Evolutionary conservation across 1,284 basidiomycete genomes (phyloP), one percentile per base, ranked within the genome.

Genomic region (Vanrija pseudolonga): DNA sequence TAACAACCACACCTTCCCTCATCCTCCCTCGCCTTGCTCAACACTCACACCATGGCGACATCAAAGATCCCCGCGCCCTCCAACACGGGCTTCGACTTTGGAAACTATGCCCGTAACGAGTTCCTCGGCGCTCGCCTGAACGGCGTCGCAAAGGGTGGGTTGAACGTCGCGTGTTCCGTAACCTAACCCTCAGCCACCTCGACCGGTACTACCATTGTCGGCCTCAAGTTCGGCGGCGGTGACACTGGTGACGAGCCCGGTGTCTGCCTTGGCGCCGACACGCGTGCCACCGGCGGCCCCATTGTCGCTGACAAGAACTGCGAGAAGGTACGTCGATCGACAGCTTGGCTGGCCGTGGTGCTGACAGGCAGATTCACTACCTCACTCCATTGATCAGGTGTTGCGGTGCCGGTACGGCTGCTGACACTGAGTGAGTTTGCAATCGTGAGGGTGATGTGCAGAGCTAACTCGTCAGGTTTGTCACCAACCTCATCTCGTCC

Each of bases 281-380:
- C 96, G 0, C 83, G 95, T 67, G 92, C 94, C 3, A 98, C 95
- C 0, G 90, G 88, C 63, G 95, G 95, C 0, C 84, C 86, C 20
- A 98, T 99, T 65, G 92, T 99, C 15, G 94, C 94, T 1, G 95
- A 98, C 80, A 98, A 98, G 85, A 98, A 98, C 79, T 98, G 95
- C 77, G 95, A 98, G 80, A 98, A 98, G 88, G 92, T 91, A 53
- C 50, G 80, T 56, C 44, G 18, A 63, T 51, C 45, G 3, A 61
- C 47, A 32, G 22, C 46, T 42, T 56, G 47, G n/a, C 38, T 47
- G 40, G 28, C 24, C 49, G 43, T 17, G 2, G 18, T 19, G 18
- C 23, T 41, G 38, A 48, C 24, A 12, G 45, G 7, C 67, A 96
- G 92, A 99, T 99, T 69, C 96, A 99, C 78, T 98, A 89, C 77